Evolutionary conservation across 116 monocot species (phyloP), one percentile per base, ranked within the genome.

Genomic region (Iris pallida): DNA sequence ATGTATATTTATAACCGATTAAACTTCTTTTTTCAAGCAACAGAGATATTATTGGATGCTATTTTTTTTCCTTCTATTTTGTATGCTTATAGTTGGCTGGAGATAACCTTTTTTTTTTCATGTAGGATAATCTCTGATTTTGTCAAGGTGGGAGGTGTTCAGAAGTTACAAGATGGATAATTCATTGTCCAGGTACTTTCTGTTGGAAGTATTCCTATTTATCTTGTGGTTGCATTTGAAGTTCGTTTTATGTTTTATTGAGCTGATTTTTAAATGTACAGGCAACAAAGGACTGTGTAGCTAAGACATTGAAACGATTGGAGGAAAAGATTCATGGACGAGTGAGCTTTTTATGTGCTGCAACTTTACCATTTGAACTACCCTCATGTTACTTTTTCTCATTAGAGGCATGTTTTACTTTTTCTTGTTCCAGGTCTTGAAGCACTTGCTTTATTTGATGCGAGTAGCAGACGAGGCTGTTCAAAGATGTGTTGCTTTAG

Each of bases 281-380:
- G 94, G 90, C 94, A 67, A 94, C 94, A 16, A 90, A 90, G 57
- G 94, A 94, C 70, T 94, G 94, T 81, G 87, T 90, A 15, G 85
- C 91, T 16, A 95, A 95, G 71, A 95, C 95, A 73, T 71, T 95
- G 69, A 95, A 95, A 74, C 87, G 95, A 72, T 73, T 95, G 61
- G 95, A 95, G 59, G 95, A 95, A 62, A 95, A 95, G 77, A 90
- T 95, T 41, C 71, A 84, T 81, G 95, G 91, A 62, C 76, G 82
- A 63, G 95, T 95, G 77, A 82, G 87, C n/a, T 69, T 69, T 9
- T 1, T 63, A 45, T 49, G 8, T 53, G 13, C 47, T 68, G 6
- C 43, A 20, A 8, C n/a, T 45, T 7, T 42, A 58, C 20, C 49
- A 2, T 13, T 9, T 51, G 7, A 9, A 51, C 7, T 51, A 51